A percentile compares a stretch with the other conserved stretches of the same genome.
These are phyloP conservation scores for Phoma herbarum DNA, from an alignment of 2,329 filamentous ascomycete species.

Conservation along the genomic window DNA sequence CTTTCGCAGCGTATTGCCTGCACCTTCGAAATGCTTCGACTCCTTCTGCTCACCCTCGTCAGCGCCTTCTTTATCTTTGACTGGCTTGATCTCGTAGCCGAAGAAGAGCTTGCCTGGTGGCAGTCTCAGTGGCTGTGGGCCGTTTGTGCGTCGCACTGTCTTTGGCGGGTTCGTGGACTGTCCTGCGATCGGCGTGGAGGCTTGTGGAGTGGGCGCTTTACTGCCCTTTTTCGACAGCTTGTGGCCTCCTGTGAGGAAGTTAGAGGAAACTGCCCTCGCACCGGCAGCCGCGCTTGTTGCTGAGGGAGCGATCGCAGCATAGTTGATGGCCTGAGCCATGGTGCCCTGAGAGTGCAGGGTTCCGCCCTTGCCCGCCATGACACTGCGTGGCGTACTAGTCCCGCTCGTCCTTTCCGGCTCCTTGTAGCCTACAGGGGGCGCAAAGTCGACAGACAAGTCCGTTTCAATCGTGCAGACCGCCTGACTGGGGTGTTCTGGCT, in stretches of 20 bases:
- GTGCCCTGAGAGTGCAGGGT: slow-evolving; percentile 83
- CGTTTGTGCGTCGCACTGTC: slow-evolving; percentile 68
- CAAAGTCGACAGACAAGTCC: slow-evolving; percentile 95
- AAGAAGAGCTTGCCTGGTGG: slow-evolving; percentile 94
- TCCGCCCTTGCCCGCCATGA: slow-evolving; percentile 72
- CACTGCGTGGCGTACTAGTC: slow-evolving; percentile 84
- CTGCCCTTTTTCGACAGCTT: slow-evolving; percentile 84
- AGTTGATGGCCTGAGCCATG: slow-evolving; percentile 99
- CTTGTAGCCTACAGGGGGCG: slow-evolving; percentile 90
- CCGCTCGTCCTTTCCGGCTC: slow-evolving; percentile 82
- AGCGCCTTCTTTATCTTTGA: slow-evolving; percentile 76
- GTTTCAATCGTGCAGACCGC: slow-evolving; percentile 94
- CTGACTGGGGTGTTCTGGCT: slow-evolving; percentile 84
- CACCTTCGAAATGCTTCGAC: slow-evolving; percentile 77
- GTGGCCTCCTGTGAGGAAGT: slow-evolving; percentile 83
- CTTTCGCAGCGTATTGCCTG: slow-evolving; percentile 84
- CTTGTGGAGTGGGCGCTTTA: slow-evolving; percentile 72
- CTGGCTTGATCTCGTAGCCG: slow-evolving; percentile 89
- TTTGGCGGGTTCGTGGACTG: slow-evolving; percentile 54
- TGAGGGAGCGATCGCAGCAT: slow-evolving; percentile 84
- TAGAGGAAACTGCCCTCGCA: slow-evolving; percentile 71
- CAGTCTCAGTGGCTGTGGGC: slow-evolving; percentile 84
- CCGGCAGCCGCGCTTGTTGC: slow-evolving; percentile 71
- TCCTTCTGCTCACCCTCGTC: slow-evolving; percentile 67
- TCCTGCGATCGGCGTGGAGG: slow-evolving; percentile 69